Conservation (phyloP, 1,139 yeast species). For the Diutina sp. region DNA sequence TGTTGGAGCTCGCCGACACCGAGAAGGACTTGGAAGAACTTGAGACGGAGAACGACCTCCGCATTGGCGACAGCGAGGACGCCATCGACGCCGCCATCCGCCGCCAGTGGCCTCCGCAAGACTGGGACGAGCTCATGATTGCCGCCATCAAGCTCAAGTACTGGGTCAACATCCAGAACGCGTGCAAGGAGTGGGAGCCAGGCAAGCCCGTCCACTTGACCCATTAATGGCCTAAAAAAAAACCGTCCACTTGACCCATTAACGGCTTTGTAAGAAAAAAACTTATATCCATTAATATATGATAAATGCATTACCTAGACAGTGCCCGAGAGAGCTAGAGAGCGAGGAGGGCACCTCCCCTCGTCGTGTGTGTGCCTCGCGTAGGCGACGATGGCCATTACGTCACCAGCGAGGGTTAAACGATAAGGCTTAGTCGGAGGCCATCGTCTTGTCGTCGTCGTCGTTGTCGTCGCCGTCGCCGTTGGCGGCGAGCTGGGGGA, state of each 20-base stretch:
- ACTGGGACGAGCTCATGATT: slow-evolving; percentile 46
- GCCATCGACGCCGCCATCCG: slow-evolving; percentile 16
- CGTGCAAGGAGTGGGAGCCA: slow-evolving; percentile 68
- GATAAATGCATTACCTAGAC: background rate
- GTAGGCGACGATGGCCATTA: background rate
- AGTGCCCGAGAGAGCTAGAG: background rate
- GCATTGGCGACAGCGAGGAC: slow-evolving; percentile 31
- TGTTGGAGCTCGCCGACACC: slow-evolving; percentile 47
- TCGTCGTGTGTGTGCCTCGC: background rate
- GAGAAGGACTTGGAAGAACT: slow-evolving; percentile 45
- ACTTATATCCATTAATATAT: background rate
- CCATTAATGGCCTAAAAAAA: slow-evolving; percentile 20
- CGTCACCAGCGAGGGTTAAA: background rate
- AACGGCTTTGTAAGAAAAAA: slow-evolving; percentile 1
- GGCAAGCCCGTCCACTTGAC: slow-evolving; percentile 55
- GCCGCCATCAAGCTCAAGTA: slow-evolving; percentile 68
- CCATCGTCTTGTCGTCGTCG: slow-evolving; percentile 35
- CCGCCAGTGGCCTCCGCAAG: slow-evolving; percentile 17
- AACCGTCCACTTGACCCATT: slow-evolving; percentile 51
- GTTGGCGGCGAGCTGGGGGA: slow-evolving; percentile 23
- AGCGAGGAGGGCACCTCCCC: background rate
- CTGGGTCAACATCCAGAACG: slow-evolving; percentile 69
- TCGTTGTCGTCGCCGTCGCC: slow-evolving; percentile 9
- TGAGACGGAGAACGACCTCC: slow-evolving; percentile 38
- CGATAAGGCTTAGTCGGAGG: slow-evolving; percentile 16